Percentiles rank a stretch among this genome's conserved stretches.
phyloP scores from a whole-genome alignment of 805 yeast genomes.

The Wickerhamomyces sydowiorum region DNA sequence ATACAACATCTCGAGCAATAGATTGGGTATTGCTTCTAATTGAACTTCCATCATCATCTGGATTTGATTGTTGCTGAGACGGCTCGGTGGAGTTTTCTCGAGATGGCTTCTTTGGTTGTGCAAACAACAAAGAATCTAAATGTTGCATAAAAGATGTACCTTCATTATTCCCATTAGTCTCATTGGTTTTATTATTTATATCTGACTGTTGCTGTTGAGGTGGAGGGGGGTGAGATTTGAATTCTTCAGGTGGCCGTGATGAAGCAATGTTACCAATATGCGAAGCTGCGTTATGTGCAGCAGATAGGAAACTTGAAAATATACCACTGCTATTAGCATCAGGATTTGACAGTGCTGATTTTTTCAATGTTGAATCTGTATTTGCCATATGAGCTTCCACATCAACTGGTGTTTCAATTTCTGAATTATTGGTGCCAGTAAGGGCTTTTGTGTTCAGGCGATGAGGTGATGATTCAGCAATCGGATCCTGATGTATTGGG shows the following conservation, averaged over 20 bases:
- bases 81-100: slow-evolving; percentile 1
- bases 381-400: slow-evolving; percentile 12
- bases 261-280: slow-evolving; percentile 7
- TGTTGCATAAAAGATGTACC: slow-evolving; percentile 28
- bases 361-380: slow-evolving; percentile 3
- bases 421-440: too few relatives aligned
- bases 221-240: slow-evolving; percentile 9
- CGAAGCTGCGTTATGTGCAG: slow-evolving; percentile 41
- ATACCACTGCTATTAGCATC: slow-evolving; percentile 31
- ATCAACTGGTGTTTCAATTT: background rate
- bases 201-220: background rate
- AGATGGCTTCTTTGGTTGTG: slow-evolving; percentile 1
- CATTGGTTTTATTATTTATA: background rate
- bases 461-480: background rate
- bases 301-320: slow-evolving; percentile 37
- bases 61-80: background rate
- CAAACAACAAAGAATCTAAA: slow-evolving; percentile 28
- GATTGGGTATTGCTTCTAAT: slow-evolving; percentile 6
- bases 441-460: background rate
- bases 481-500: background rate
- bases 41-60: slow-evolving; percentile 2
- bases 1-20: slow-evolving; percentile 28
- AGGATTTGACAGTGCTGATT: background rate
- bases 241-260: background rate
- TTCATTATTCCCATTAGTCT: background rate